Percentiles rank a stretch among this genome's conserved stretches.
Conservation (phyloP, 805 yeast species). For the Saitoella complicata region DNA sequence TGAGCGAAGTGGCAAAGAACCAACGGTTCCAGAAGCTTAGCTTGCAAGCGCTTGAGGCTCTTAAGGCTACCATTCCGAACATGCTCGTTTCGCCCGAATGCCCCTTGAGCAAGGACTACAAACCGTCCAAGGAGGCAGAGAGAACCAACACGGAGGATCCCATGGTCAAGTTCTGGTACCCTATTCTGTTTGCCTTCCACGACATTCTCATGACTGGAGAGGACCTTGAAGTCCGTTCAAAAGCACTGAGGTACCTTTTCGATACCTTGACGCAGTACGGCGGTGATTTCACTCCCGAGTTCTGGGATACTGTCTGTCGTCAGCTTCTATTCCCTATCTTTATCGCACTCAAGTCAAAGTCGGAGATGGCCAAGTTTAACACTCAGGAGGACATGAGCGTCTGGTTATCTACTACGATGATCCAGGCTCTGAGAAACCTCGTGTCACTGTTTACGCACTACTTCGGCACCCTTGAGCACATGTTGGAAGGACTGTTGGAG, state of each 20-base stretch:
- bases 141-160: constrained; percentile 15
- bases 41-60: constrained; percentile 61
- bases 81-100: constrained; percentile 28
- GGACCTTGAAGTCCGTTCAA: constrained; percentile 84
- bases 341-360: constrained; percentile 55
- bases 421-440: constrained; percentile 84
- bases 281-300: constrained; percentile 47
- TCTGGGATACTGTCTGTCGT: constrained; percentile 72
- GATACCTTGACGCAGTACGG: constrained; percentile 71
- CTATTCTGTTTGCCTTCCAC: constrained; percentile 69
- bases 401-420: constrained; percentile 91
- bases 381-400: constrained; percentile 77
- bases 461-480: constrained; percentile 55
- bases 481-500: constrained; percentile 64
- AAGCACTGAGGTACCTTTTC: constrained; percentile 70
- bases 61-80: constrained; percentile 43
- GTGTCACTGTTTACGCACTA: constrained; percentile 69
- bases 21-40: constrained; percentile 65
- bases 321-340: constrained; percentile 81
- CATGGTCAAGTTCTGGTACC: constrained; percentile 50
- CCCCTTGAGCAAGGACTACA: constrained; percentile 1
- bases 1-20: constrained; percentile 72
- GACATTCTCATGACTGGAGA: constrained; percentile 85
- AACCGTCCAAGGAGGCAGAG: background rate
- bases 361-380: constrained; percentile 52